Percentiles rank a stretch among this genome's conserved stretches.
Evolutionary conservation across 139 green algal species (phyloP).

Genomic region (Deuterostichococcus epilithicus): DNA sequence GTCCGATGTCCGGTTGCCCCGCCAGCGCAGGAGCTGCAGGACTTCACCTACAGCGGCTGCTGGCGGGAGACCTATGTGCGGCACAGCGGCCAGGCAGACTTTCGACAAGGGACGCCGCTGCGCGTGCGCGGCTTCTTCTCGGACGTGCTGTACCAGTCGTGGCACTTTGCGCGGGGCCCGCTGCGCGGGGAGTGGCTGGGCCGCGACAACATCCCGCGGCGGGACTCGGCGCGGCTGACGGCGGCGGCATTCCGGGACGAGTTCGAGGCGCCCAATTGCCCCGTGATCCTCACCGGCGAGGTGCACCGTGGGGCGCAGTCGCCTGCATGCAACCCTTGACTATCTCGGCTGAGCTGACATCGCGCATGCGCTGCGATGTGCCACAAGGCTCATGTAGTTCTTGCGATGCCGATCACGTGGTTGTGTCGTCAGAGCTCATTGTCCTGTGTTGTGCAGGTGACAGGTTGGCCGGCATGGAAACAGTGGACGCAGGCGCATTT

Average conservation of each 20-base stretch:
- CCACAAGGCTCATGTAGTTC: no score
- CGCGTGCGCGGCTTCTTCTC: slow-evolving; percentile 45
- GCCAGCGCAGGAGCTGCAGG: slow-evolving; percentile 24
- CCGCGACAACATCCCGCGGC: slow-evolving; percentile 71
- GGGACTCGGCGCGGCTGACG: slow-evolving; percentile 32
- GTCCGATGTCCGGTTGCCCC: background rate
- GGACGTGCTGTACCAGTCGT: slow-evolving; percentile 88
- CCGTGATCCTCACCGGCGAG: slow-evolving; percentile 78
- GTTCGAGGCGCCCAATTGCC: slow-evolving; percentile 80
- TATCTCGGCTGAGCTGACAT: no score
- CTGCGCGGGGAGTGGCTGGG: slow-evolving; percentile 72
- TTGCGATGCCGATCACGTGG: no score
- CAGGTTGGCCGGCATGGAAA: slow-evolving; percentile 47
- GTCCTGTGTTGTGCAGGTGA: slow-evolving; percentile 15
- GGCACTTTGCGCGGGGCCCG: slow-evolving; percentile 65
- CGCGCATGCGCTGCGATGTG: no score
- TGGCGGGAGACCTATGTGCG: slow-evolving; percentile 59
- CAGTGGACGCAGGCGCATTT: slow-evolving; percentile 63
- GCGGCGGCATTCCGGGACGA: slow-evolving; percentile 58
- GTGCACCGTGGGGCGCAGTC: slow-evolving; percentile 52
- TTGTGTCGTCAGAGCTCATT: no score
- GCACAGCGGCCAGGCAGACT: background rate
- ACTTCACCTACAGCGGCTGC: slow-evolving; percentile 36
- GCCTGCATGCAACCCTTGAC: no score
- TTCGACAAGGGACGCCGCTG: background rate